A percentile compares a stretch with the other conserved stretches of the same genome.
These are phyloP conservation scores for Vicia faba DNA, from an alignment of 306 rosid species.

Conservation along the genomic window DNA sequence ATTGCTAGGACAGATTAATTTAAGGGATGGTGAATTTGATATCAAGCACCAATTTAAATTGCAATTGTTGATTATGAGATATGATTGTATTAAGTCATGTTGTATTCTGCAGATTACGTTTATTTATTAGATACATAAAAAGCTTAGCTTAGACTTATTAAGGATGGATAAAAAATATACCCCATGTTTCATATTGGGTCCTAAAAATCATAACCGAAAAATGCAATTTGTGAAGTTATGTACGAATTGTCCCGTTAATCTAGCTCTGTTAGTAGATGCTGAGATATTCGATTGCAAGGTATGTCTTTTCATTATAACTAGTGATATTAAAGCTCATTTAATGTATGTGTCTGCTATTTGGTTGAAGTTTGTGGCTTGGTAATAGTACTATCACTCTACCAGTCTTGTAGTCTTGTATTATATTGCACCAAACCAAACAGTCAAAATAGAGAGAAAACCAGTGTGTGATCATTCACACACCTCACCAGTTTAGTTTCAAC, in stretches of 20 bases:
- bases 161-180: neutral
- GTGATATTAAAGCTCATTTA: too few species aligned
- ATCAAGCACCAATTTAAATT: neutral
- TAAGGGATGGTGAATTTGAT: neutral
- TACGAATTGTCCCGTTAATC: too few species aligned
- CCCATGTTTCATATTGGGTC: neutral
- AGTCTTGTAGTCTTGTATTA: neutral
- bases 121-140: neutral
- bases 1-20: neutral
- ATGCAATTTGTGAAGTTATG: neutral
- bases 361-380: neutral
- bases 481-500: neutral
- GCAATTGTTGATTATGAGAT: neutral
- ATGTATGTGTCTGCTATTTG: neutral
- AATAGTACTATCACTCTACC: neutral
- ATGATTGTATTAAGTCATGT: neutral
- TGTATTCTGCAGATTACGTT: neutral
- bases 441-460: neutral
- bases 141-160: neutral
- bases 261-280: too few species aligned
- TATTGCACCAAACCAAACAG: constrained; percentile 20
- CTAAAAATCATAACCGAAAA: neutral
- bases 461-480: neutral
- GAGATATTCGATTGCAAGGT: too few species aligned
- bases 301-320: too few species aligned